Evolutionary conservation across 2,329 filamentous ascomycete genomes (phyloP).

Genomic region (Fusarium stilboides): DNA sequence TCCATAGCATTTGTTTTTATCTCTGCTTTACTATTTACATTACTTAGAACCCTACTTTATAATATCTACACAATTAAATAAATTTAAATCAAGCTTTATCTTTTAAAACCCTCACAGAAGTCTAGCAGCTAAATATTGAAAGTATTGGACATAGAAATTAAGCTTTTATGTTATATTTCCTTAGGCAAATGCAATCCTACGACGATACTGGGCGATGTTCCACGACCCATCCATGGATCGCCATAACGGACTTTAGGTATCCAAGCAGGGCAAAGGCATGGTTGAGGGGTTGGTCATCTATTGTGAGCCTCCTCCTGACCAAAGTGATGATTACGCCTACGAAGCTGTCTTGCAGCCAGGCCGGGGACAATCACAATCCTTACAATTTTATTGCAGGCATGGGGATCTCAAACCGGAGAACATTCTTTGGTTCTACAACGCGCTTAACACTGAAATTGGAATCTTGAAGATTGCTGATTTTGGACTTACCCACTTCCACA

Average conservation of each 20-base stretch:
- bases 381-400: neutral
- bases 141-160: too few species aligned
- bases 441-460: slow-evolving; percentile 2
- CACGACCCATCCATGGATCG: neutral
- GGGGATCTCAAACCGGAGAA: slow-evolving; percentile 9
- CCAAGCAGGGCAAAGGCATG: slow-evolving; percentile 9
- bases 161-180: neutral
- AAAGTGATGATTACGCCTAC: slow-evolving; percentile 3
- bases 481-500: neutral
- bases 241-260: slow-evolving; percentile 4
- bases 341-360: slow-evolving; percentile 1
- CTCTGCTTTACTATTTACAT: too few species aligned
- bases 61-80: too few species aligned
- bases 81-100: too few species aligned
- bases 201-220: slow-evolving; percentile 12
- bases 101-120: too few species aligned
- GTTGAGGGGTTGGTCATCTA: slow-evolving; percentile 1
- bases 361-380: neutral
- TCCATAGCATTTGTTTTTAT: too few species aligned
- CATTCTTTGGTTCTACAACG: slow-evolving; percentile 10
- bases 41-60: too few species aligned
- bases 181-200: slow-evolving; percentile 2
- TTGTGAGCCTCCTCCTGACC: neutral
- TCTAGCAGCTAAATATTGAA: too few species aligned
- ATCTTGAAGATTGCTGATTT: slow-evolving; percentile 13